Conservation (phyloP, 441 rosid species). For the Gossypium aridum region DNA sequence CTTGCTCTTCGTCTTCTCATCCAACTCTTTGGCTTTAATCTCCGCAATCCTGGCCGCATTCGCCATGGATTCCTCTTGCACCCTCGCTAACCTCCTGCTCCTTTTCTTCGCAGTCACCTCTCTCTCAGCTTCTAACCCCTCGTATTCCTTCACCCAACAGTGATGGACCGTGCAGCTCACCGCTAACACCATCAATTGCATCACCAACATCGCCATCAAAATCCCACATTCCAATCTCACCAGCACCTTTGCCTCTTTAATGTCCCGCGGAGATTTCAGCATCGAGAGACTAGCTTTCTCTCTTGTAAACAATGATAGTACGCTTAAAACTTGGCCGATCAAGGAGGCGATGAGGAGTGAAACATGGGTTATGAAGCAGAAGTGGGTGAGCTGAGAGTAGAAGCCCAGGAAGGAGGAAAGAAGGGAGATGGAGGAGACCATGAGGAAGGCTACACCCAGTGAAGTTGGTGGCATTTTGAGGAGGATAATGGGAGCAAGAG, state of each 20-base stretch:
- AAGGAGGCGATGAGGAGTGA: conserved; percentile 38
- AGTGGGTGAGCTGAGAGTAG: conserved; percentile 33
- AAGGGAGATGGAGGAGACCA: conserved; percentile 38
- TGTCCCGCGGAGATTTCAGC: conserved; percentile 35
- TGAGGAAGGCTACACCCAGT: conserved; percentile 36
- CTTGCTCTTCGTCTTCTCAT: conserved; percentile 40
- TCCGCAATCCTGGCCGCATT: conserved; percentile 36
- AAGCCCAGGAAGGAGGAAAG: conserved; percentile 42
- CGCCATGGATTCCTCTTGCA: conserved; percentile 37
- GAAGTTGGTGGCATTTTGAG: conserved; percentile 49
- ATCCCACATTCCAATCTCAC: conserved; percentile 57
- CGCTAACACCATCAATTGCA: conserved; percentile 35
- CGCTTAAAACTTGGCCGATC: conserved; percentile 30
- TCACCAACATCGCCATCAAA: conserved; percentile 41
- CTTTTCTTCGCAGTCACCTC: conserved; percentile 33
- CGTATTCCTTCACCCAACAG: conserved; percentile 46
- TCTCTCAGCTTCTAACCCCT: conserved; percentile 37
- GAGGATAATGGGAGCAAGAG: conserved; percentile 40
- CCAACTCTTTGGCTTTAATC: conserved; percentile 32
- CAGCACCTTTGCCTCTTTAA: conserved; percentile 41
- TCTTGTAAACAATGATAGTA: conserved; percentile 31
- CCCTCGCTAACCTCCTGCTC: conserved; percentile 35
- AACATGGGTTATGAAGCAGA: conserved; percentile 42
- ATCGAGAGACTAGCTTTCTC: conserved; percentile 35
- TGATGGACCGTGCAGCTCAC: conserved; percentile 34